Evolutionary conservation across 2,329 filamentous ascomycete species (phyloP), one percentile per base, ranked within the genome.

Genomic region (Aureobasidium sp.): DNA sequence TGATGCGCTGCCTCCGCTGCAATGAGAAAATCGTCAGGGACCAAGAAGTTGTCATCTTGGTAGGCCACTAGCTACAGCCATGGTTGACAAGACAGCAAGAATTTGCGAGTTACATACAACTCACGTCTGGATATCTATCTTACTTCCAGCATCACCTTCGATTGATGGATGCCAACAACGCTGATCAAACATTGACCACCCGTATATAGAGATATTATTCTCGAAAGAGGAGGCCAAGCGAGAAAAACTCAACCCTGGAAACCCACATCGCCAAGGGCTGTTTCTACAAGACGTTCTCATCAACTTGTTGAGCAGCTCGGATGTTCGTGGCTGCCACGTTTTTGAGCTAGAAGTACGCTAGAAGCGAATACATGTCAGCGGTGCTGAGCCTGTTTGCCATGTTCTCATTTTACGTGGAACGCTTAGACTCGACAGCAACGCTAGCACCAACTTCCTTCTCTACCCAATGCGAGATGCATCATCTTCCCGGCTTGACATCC

Each of bases 271-370:
- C 21, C 44, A 30, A 48, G 37, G 30, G 32, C 21, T 21, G 35
- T 48, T 4, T 45, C 29, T 35, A 35, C 22, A 25, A 19, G 22
- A 25, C 16, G 16, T 17, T 17, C 40, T 29, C 21, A 14, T 12
- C 34, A 39, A 38, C 16, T 39, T 37, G 45, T 49, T 49, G 45
- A 49, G 45, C 21, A 29, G 4, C 5, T 38, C 24, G 11, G 14
- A 24, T 29, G 6, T 17, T 10, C 14, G 48, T 51, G 48, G 48
- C 48, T 51, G 48, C 48, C 48, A 51, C 48, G 48, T 51, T 51
- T 25, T 25, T 17, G 22, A 51, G 48, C 48, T 51, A 51, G 48
- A 51, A 51, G 6, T 17, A 41, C 37, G 48, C 48, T 51, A 51
- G 48, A 51, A 51, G 48, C 27, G 29, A 40, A 14, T 17, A 51